Base-by-base conservation (phyloP, 805 yeast species). In the Lachancea sp. region DNA sequence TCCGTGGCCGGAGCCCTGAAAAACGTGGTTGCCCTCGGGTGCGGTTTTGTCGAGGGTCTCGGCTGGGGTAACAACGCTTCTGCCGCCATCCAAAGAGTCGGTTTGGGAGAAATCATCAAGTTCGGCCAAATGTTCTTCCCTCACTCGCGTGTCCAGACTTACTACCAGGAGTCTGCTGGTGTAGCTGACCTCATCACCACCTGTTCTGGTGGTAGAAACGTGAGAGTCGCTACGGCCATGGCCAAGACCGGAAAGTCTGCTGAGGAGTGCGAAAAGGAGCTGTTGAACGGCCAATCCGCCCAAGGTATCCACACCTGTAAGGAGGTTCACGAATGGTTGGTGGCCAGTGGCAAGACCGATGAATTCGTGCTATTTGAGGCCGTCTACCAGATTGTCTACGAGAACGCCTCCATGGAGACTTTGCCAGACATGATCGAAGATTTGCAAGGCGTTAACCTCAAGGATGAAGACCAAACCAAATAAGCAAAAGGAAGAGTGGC, bases 11-110 rank as follows among this genome's bases (percentile, higher is more conserved):
- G 98, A 61, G 98, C 98, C 8, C 75, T 92, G 65, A 92, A 92
- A 71, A 92, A 92, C 67, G 85, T 92, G 39, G 90, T 90, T 47
- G 98, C 98, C 26, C 71, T 88, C 58, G 94, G 96, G 49, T 96
- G 94, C 46, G 98, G 98, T 42, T 85, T 92, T 60, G 97, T 90
- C 47, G 95, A 87, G 66, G 98, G 98, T 54, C 74, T 85, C 48
- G 96, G 95, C 48, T 92, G 98, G 98, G 98, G 98, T 64, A 96
- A 88, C 67, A 92, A 92, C 63, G 97, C 98, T 49, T 88, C 90
- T 67, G 83, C 97, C 41, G 98, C 97, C 32, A 80, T 92, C 55
- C 94, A 90, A 89, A 78, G 98, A 69, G 83, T 90, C 51, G 98
- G 98, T 35, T 69, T 92, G 50, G 75, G 82, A 56, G 98, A 92